Evolutionary conservation across 768 basidiomycete species (phyloP).

Genomic region (Agaricus subrufescens): DNA sequence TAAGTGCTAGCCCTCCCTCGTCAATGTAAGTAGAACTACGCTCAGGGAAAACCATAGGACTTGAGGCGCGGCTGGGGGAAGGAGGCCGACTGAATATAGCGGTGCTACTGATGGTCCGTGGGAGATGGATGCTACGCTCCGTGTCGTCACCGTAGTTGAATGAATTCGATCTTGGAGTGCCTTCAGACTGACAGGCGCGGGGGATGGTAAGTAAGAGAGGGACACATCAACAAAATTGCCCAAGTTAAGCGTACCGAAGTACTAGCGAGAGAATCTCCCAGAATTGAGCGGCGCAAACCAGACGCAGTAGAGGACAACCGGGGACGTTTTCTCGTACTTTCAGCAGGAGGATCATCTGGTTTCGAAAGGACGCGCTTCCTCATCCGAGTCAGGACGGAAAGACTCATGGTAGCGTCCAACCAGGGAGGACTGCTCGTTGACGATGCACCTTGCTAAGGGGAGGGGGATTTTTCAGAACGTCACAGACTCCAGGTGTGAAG

Average conservation of each 20-base stretch:
- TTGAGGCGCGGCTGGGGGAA: conserved; percentile 13
- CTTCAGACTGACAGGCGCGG: not conserved
- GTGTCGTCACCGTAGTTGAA: conserved; percentile 8
- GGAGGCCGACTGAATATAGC: conserved; percentile 10
- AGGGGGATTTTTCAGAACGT: not conserved
- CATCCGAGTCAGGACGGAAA: conserved; percentile 12
- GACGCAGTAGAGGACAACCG: conserved; percentile 22
- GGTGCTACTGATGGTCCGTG: conserved; percentile 10
- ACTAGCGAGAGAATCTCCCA: conserved; percentile 1
- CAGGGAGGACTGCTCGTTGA: not conserved
- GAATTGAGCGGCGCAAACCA: conserved; percentile 8
- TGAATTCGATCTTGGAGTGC: conserved; percentile 3
- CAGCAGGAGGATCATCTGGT: conserved; percentile 20
- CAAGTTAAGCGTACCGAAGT: conserved; percentile 2
- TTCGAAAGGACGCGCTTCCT: conserved; percentile 31
- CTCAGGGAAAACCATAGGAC: conserved; percentile 14
- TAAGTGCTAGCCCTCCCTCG: conserved; percentile 23
- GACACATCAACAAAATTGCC: not conserved
- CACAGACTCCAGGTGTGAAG: not conserved
- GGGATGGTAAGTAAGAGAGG: not conserved
- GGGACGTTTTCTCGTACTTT: conserved; percentile 23
- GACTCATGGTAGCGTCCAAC: conserved; percentile 7
- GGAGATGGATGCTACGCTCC: conserved; percentile 10
- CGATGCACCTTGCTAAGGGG: not conserved
- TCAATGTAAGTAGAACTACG: conserved; percentile 20